Conservation (phyloP, 2,329 filamentous ascomycete genomes). For the Neofusicoccum parvum region DNA sequence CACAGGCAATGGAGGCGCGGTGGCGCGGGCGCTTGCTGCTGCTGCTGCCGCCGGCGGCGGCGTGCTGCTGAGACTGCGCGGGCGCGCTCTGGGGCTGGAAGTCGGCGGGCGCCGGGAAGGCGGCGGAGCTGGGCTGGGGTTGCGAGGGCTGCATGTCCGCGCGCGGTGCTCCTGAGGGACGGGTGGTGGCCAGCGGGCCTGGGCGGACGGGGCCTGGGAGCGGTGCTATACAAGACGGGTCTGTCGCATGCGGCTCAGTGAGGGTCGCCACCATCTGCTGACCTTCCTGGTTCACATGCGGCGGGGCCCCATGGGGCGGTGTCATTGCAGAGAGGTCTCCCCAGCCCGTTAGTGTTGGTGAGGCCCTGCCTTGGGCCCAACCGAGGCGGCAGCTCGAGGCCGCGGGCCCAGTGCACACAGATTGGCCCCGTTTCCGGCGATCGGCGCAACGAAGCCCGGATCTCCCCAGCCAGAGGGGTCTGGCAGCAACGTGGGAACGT, state of each 20-base stretch:
- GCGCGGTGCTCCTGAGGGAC: neutral
- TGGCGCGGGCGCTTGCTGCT: constrained; percentile 29
- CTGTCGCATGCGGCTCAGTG: constrained; percentile 9
- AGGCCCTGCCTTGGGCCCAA: neutral
- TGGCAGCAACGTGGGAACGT: constrained; percentile 6
- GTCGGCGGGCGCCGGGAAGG: constrained; percentile 2
- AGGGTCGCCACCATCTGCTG: constrained; percentile 17
- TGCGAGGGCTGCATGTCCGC: constrained; percentile 8
- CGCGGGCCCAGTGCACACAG: neutral
- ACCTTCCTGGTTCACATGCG: constrained; percentile 6
- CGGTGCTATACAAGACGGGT: constrained; percentile 3
- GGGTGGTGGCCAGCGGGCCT: neutral
- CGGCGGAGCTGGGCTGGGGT: neutral
- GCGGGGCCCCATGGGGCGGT: constrained; percentile 19
- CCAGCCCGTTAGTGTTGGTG: neutral
- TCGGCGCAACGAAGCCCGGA: constrained; percentile 16
- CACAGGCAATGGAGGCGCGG: constrained; percentile 58
- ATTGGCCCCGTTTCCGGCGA: constrained; percentile 2
- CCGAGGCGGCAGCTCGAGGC: neutral
- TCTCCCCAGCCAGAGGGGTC: neutral
- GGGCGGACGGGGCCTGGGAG: neutral
- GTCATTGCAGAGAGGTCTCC: constrained; percentile 3
- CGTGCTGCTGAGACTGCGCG: constrained; percentile 30
- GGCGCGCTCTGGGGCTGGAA: constrained; percentile 25
- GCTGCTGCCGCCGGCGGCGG: neutral